These are phyloP conservation scores for Maudiozyma bulderi DNA, from an alignment of 805 yeast species.

Conservation along the genomic window DNA sequence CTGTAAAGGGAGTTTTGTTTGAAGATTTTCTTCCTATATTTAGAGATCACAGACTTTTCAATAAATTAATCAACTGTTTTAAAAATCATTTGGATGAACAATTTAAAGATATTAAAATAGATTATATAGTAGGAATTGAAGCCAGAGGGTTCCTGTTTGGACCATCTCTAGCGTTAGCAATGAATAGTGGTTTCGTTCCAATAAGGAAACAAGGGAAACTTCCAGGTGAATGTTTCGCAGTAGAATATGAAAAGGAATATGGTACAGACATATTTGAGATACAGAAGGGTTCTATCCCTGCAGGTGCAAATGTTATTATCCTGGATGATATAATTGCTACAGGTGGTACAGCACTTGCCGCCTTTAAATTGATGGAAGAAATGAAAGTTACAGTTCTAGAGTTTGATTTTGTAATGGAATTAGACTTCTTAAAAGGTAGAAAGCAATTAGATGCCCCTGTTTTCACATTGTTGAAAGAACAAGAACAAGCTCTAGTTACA, in stretches of 20 bases:
- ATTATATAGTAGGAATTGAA: conserved; percentile 86
- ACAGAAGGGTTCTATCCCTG: conserved; percentile 70
- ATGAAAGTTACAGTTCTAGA: conserved; percentile 65
- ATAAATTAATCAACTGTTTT: conserved; percentile 73
- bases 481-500: conserved; percentile 39
- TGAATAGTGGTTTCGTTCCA: conserved; percentile 89
- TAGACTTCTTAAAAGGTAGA: conserved; percentile 88
- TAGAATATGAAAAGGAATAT: conserved; percentile 79
- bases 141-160: conserved; percentile 95
- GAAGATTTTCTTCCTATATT: conserved; percentile 95
- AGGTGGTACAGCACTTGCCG: conserved; percentile 91
- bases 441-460: conserved; percentile 74
- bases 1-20: conserved; percentile 79
- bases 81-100: conserved; percentile 55
- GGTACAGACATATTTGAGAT: conserved; percentile 83
- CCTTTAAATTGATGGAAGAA: conserved; percentile 67
- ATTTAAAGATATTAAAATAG: conserved; percentile 52
- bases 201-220: conserved; percentile 91
- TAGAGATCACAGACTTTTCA: conserved; percentile 69
- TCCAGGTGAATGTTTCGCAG: conserved; percentile 71
- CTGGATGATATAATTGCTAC: conserved; percentile 96
- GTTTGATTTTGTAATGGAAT: conserved; percentile 82
- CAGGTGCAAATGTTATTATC: conserved; percentile 70
- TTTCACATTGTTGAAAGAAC: conserved; percentile 81
- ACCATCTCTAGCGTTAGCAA: conserved; percentile 81